These are phyloP conservation scores for Tetratostichococcus sp. DNA, from an alignment of 139 green algal species.

Conservation along the genomic window DNA sequence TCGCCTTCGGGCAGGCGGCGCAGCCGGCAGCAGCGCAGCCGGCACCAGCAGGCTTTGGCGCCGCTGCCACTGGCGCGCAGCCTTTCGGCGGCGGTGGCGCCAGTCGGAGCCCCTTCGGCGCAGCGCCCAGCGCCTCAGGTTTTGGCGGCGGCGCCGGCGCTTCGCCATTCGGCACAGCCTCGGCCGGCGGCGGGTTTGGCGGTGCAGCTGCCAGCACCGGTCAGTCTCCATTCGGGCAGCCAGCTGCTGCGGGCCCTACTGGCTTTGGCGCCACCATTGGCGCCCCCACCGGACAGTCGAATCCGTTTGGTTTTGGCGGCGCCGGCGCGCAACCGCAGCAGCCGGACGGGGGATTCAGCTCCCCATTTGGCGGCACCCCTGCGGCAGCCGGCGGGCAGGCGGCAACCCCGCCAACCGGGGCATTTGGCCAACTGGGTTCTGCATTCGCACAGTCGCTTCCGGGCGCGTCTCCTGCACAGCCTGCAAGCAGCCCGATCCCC, in stretches of 20 bases:
- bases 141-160: slow-evolving; percentile 7
- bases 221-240: neutral
- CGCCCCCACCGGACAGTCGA: neutral
- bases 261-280: slow-evolving; percentile 2
- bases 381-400: no score
- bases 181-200: neutral
- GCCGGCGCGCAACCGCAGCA: neutral
- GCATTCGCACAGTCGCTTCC: no score
- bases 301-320: slow-evolving; percentile 10
- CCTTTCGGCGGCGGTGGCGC: slow-evolving; percentile 4
- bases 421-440: no score
- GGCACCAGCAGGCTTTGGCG: no score
- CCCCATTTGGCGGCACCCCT: no score
- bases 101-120: no score
- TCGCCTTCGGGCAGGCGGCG: slow-evolving; percentile 8
- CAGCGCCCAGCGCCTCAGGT: neutral
- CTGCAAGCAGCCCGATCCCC: no score
- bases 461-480: neutral
- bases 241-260: no score
- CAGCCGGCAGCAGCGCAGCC: slow-evolving; percentile 11
- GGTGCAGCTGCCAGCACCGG: neutral
- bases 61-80: neutral
- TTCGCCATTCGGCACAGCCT: neutral
- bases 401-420: no score
- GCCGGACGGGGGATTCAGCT: neutral